Conservation (phyloP, 495 filamentous ascomycete species). For the Podospora didyma region DNA sequence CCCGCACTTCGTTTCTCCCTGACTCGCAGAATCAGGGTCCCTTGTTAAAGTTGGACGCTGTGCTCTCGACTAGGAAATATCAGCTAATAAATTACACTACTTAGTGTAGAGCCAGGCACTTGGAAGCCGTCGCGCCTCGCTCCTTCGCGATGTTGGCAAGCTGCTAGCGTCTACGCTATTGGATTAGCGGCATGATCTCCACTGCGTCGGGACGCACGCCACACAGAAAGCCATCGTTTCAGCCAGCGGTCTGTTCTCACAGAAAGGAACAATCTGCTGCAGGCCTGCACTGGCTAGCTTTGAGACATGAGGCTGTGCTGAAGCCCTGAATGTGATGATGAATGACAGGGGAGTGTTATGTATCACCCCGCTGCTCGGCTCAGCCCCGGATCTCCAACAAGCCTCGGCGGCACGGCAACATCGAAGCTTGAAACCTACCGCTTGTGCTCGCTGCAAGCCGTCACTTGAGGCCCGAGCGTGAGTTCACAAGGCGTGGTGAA, state of each 20-base stretch:
- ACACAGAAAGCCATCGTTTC: conserved; percentile 17
- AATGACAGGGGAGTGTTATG: too few relatives aligned
- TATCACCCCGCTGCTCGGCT: too few relatives aligned
- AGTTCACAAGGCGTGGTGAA: background rate
- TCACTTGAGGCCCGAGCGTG: background rate
- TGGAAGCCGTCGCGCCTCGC: background rate
- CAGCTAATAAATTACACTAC: too few relatives aligned
- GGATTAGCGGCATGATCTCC: conserved; percentile 22
- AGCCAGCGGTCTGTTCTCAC: background rate
- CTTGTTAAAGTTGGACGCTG: too few relatives aligned
- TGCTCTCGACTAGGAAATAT: too few relatives aligned
- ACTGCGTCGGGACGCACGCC: conserved; percentile 15
- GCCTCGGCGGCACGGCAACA: too few relatives aligned
- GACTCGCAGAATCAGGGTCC: too few relatives aligned
- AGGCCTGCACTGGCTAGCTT: background rate
- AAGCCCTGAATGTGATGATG: too few relatives aligned
- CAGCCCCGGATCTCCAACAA: too few relatives aligned
- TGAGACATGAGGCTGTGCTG: background rate
- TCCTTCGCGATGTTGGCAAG: background rate
- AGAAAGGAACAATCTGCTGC: background rate
- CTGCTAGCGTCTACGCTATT: background rate
- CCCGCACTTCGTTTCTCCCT: too few relatives aligned
- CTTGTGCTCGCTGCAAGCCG: background rate
- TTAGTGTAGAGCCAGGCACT: background rate
- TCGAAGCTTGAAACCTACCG: background rate